Base-by-base conservation (phyloP, 805 yeast species). In the Isabelozyma pseudorhagii region DNA sequence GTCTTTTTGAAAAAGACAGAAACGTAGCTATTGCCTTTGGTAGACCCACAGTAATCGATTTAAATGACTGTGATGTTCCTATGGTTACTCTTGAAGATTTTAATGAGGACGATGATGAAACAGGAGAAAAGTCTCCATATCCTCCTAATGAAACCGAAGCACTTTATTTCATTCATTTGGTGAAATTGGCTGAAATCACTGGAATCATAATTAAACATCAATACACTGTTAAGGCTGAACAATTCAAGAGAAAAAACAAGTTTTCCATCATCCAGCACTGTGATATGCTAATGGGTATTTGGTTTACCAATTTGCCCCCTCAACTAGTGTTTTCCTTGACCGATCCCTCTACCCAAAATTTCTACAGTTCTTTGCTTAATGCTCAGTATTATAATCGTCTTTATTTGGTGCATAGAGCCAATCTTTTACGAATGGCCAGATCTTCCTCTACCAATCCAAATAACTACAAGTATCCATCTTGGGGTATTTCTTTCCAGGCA, bases 401-500 rank as follows among this genome's bases (percentile, higher is more conserved):
- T 48, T 84, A 86, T 55, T 69, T 86, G 55, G 79, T 85, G 28
- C 94, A 87, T 60, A 75, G 91, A 49, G 82, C 89, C 5, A 85
- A 85, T 58, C 80, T 85, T 59, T 67, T 79, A 36, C 69, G 79
- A 50, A 75, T 74, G 78, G 78, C 78, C 15, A 59, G 68, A 48
- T 66, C 74, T 21, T 64, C 68, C 9, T 66, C 75, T 2, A 66
- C 74, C 1, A 66, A 66, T 47, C 75, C 77, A 13, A 68, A 64
- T 54, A 75, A 72, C 59, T 75, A 67, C 67, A 74, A 62, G 55
- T 83, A 82, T 61, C 89, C 89, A 5, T 80, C 87, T n/a, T 83
- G 89, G 85, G 89, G 91, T 8, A 85, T 87, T 50, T 87, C 90
- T 2, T 87, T 86, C 72, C 89, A 85, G 64, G 88, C 92, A 0